Evolutionary conservation across 2,329 filamentous ascomycete genomes (phyloP), one percentile per base, ranked within the genome.

Genomic region (Xylariaceae sp.): DNA sequence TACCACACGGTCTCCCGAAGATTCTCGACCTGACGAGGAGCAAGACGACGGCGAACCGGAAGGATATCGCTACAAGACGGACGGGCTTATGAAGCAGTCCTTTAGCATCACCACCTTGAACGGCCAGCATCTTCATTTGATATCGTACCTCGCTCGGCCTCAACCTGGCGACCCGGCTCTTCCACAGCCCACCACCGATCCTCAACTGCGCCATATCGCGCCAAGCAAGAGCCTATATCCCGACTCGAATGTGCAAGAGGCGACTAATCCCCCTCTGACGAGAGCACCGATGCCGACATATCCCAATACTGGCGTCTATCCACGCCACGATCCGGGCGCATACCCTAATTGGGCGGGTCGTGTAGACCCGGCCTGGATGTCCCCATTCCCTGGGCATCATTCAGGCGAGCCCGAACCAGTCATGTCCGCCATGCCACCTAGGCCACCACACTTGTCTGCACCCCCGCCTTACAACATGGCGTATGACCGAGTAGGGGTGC

Each of bases 1-100:
- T 57, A 69, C 74, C 46, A 72, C 70, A 44, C 90, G 88, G 67
- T 89, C 87, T 7, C 87, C 88, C 23, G 88, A 95, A 47, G 88
- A 85, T 53, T 81, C 79, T 43, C 80, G 83, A 48, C 80, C 78
- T 18, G 90, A 85, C 59, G 88, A 94, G 55, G 89, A 92, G 34
- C 85, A 94, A 52, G 86, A 85, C 49, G 83, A 86, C 38, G 84
- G 79, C 52, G 88, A 94, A 55, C 87, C 86, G 0, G 88, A 95
- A 61, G 88, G 88, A 29, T 95, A 95, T 62, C 74, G 88, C 48
- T 95, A 95, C 67, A 98, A 96, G 71, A 86, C 84, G 8, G 92
- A 98, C 56, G 92, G 92, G 1, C 75, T 98, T 3, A 96, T 97
- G 88, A 98, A 98, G 75, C 92, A 98, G 66, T 97, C 92, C 0